These are phyloP conservation scores for Annulohypoxylon bovei DNA, from an alignment of 495 filamentous ascomycete genomes.

Conservation along the genomic window DNA sequence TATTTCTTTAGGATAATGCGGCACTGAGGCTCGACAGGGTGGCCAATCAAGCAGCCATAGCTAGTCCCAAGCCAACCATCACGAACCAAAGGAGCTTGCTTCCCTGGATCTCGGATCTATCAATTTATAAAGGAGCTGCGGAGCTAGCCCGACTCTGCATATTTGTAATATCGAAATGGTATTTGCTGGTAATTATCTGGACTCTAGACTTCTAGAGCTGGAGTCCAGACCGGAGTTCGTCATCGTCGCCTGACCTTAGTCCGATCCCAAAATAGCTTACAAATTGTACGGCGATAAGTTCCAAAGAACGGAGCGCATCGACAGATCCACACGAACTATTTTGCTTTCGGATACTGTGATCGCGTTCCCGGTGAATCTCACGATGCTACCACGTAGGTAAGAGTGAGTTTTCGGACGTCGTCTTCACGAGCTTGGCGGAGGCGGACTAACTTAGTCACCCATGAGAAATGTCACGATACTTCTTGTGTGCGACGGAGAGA, in stretches of 20 bases:
- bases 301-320: conserved; percentile 4
- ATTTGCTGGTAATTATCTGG: conserved; percentile 29
- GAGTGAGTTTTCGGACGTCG: conserved; percentile 16
- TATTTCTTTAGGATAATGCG: conserved; percentile 18
- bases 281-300: conserved; percentile 17
- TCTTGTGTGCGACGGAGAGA: conserved; percentile 23
- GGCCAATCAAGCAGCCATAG: conserved; percentile 31
- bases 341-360: conserved; percentile 36
- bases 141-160: conserved; percentile 22
- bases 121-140: conserved; percentile 32
- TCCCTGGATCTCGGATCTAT: conserved; percentile 39
- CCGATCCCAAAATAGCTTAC: conserved; percentile 38
- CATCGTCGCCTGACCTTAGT: conserved; percentile 28
- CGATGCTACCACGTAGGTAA: conserved; percentile 33
- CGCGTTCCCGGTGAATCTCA: conserved; percentile 26
- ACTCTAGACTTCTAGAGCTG: conserved; percentile 21
- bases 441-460: conserved; percentile 29
- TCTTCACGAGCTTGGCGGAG: conserved; percentile 33
- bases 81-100: conserved; percentile 15
- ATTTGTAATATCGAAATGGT: conserved; percentile 31
- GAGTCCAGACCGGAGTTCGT: conserved; percentile 32
- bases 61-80: conserved; percentile 24
- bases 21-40: conserved; percentile 24
- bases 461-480: conserved; percentile 34
- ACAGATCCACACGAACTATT: conserved; percentile 18